A percentile compares a stretch with the other conserved stretches of the same genome.
These are phyloP conservation scores for Torulaspora microellipsoides DNA, from an alignment of 805 yeast species.

Conservation along the genomic window DNA sequence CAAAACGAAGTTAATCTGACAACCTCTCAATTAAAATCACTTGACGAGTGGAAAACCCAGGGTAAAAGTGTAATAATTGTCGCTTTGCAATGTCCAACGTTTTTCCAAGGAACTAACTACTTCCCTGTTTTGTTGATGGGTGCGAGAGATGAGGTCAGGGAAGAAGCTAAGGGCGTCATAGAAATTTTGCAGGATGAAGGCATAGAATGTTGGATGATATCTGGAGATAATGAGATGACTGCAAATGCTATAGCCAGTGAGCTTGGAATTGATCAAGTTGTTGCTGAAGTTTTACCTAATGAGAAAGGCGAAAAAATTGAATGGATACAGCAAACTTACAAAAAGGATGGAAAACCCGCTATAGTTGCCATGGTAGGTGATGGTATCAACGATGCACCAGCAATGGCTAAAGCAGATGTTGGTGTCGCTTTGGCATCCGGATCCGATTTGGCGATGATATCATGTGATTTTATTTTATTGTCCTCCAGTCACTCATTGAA, in stretches of 20 bases:
- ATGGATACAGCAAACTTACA: constrained; percentile 46
- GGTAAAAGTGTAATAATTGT: constrained; percentile 62
- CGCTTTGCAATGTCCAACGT: constrained; percentile 37
- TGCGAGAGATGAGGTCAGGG: constrained; percentile 55
- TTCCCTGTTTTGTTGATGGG: constrained; percentile 48
- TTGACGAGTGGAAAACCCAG: constrained; percentile 53
- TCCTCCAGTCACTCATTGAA: constrained; percentile 47
- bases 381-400: constrained; percentile 82
- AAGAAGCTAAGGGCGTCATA: constrained; percentile 54
- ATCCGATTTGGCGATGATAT: constrained; percentile 67
- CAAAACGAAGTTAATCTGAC: constrained; percentile 44
- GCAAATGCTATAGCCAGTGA: constrained; percentile 64
- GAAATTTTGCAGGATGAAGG: constrained; percentile 37
- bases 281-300: constrained; percentile 70
- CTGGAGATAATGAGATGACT: constrained; percentile 67
- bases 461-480: constrained; percentile 68
- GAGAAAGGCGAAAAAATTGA: constrained; percentile 61
- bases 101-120: constrained; percentile 32
- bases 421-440: constrained; percentile 77
- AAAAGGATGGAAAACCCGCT: constrained; percentile 20
- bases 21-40: constrained; percentile 31
- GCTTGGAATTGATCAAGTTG: constrained; percentile 55
- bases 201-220: constrained; percentile 67
- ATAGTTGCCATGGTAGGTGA: constrained; percentile 77
- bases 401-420: constrained; percentile 67